A percentile compares a stretch with the other conserved stretches of the same genome.
Conservation (phyloP, 257 asterid genomes). For the Eucommia ulmoides region DNA sequence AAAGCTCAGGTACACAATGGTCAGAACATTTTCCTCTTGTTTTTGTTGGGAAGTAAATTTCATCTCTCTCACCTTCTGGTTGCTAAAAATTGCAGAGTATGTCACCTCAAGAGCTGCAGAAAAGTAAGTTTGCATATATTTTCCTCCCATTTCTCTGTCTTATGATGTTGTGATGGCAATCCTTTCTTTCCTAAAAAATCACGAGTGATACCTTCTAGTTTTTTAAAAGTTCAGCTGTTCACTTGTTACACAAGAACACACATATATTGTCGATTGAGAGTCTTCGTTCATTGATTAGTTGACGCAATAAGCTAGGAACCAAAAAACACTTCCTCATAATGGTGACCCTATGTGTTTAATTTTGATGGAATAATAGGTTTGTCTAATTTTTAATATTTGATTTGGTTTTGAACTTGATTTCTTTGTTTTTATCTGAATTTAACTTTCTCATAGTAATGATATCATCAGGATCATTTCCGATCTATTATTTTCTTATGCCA, state of each 20-base stretch:
- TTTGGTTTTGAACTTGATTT: too few relatives aligned
- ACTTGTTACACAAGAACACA: background rate
- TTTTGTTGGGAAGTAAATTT: background rate
- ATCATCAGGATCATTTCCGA: too few relatives aligned
- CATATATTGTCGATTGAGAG: background rate
- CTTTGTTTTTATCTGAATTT: too few relatives aligned
- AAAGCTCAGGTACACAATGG: conserved; percentile 45
- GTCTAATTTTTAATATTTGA: too few relatives aligned
- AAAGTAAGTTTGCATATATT: conserved; percentile 27
- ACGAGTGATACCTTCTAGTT: background rate
- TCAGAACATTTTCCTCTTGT: background rate
- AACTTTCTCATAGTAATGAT: too few relatives aligned
- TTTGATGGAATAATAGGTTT: too few relatives aligned
- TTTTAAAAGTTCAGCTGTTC: background rate
- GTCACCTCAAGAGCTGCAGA: conserved; percentile 68
- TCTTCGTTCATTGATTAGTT: too few relatives aligned
- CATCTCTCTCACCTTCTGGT: conserved; percentile 2
- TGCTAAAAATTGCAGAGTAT: conserved; percentile 46
- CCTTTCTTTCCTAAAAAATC: background rate
- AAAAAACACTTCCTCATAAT: too few relatives aligned
- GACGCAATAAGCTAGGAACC: too few relatives aligned
- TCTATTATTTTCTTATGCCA: too few relatives aligned
- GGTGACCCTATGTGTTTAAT: too few relatives aligned
- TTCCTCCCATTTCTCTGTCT: background rate
- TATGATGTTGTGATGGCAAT: background rate